Evolutionary conservation across 1,139 yeast species (phyloP), one percentile per base, ranked within the genome.

Genomic region (Taiozyma sp.): DNA sequence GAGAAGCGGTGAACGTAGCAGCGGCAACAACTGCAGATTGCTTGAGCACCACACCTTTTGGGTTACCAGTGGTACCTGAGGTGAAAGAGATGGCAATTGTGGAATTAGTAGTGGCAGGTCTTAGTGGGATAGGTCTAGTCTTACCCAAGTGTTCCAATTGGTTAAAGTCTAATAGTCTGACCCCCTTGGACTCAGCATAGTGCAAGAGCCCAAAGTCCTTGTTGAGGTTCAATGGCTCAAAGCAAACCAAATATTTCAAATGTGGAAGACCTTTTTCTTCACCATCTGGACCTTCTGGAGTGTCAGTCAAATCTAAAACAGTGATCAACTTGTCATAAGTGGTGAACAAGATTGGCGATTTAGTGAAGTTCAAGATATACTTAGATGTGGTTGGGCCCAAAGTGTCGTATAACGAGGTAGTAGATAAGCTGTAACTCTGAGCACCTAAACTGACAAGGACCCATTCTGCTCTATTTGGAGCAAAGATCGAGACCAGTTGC

Each of bases 1-100:
- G 46, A 10, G 49, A 30, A 19, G 49, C 13, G 5, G 56, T 38
- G 34, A 56, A 54, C 24, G 70, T 62, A 19, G 65, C 50, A 4
- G 66, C 68, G 14, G 69, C 55, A 9, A 68, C 65, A 9, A 70
- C 70, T 54, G 65, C 70, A 19, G 52, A 50, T 51, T 73, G 73
- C 3, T 69, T 64, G 54, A 71, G 63, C 2, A 69, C 66, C 14
- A 73, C 76, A 43, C 75, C 75, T 59, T 71, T 71, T 38, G 76
- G 76, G 54, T 65, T 62, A 10, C 74, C 74, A 9, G 75, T 72
- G 14, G 76, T 71, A 24, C 76, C 76, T 1, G 74, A 68, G 2
- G 96, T 87, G 68, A 86, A 87, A 44, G 87, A 82, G 55, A 87
- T 81, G 47, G 92, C 84, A 58, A 81, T 80, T 19, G 76, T 56